Conservation (phyloP, 345 rosid species). For the Syzygium jambos region DNA sequence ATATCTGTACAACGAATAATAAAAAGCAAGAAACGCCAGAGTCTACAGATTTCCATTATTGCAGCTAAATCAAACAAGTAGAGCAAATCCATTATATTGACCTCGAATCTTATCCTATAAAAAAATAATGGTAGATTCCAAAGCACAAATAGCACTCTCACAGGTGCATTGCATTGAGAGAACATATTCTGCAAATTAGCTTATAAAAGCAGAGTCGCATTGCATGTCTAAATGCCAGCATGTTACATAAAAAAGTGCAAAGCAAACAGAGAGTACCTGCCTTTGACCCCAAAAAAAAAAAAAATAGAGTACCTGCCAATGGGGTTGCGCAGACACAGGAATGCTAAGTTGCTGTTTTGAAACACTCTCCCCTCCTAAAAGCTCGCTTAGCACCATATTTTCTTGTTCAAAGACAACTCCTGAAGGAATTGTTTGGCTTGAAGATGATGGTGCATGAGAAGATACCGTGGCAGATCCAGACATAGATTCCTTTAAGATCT, state of each 20-base stretch:
- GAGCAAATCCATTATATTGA: not conserved
- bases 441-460: conserved; percentile 19
- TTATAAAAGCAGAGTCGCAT: not conserved
- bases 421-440: conserved; percentile 16
- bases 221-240: not conserved
- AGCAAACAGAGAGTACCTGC: conserved; percentile 43
- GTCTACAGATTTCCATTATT: not conserved
- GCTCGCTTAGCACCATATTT: conserved; percentile 19
- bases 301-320: conserved; percentile 55
- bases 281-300: not conserved
- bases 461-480: conserved; percentile 25
- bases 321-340: conserved; percentile 35
- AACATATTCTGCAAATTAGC: not conserved
- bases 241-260: not conserved
- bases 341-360: conserved; percentile 24
- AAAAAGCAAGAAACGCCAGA: not conserved
- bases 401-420: conserved; percentile 17
- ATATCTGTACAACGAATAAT: not conserved
- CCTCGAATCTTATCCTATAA: not conserved
- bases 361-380: conserved; percentile 17
- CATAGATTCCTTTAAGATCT: conserved; percentile 35
- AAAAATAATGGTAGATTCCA: not conserved
- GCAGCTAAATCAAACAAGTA: not conserved
- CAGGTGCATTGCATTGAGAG: not conserved
- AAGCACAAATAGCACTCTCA: not conserved